Evolutionary conservation across 129 eudicot species (phyloP), one percentile per base, ranked within the genome.

Genomic region (Helichrysum umbraculigerum): DNA sequence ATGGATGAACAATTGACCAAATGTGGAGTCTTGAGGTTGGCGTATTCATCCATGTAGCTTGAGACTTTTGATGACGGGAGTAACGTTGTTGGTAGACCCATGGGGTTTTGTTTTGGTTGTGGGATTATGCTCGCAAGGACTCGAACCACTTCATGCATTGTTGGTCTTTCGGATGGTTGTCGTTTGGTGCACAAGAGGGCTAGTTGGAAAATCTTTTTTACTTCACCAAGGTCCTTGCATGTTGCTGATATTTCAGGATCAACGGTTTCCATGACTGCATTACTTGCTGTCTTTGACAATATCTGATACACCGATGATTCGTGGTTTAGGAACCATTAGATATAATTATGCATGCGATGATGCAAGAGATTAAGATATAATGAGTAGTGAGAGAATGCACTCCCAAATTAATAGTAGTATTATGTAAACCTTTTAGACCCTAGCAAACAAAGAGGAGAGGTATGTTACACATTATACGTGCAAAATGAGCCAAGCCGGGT

Each of bases 121-220:
- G 89, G 96, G 22, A 86, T 74, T 2, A 95, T 62, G 87, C 88
- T 91, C 4, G 81, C 84, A 1, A 95, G 97, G 37, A 95, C 97
- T 16, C 96, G 90, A 19, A 91, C 96, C 71, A 95, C 95, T 65
- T 95, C 99, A 7, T 91, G 96, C 99, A 95, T 95, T 9, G 96
- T 95, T 30, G 99, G 99, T 63, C 99, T 74, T 12, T 95, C 97
- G 0, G 86, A 74, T 1, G 96, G 97, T 75, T 95, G 99, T 66
- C 88, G 68, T 77, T 91, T 95, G 39, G 97, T 87, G 91, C 99
- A 95, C 20, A 95, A 84, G 28, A 95, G 91, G 0, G 97, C 97
- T 1, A 95, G 92, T 81, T 95, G 99, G 52, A 95, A 95, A 0
- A 91, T 91, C 75, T 91, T 95, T 72, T 95, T 95, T 1, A 83